Evolutionary conservation across 2,329 filamentous ascomycete species (phyloP).

Genomic region (Xylariaceae sp.): DNA sequence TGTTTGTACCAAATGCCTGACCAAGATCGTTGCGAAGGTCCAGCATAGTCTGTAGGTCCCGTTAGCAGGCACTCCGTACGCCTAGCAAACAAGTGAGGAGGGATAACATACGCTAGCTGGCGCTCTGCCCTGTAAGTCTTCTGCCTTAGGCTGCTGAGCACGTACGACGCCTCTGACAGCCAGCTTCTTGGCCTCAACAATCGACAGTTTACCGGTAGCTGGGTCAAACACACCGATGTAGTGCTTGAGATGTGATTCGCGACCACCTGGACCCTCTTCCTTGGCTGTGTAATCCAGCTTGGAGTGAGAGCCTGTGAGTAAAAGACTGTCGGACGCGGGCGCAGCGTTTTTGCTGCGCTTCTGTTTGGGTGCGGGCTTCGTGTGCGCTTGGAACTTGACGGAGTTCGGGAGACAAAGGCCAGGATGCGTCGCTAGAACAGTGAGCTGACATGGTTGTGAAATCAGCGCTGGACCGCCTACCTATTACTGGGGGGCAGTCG

Average conservation of each 20-base stretch:
- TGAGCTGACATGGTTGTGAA: conserved; percentile 18
- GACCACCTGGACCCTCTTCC: conserved; percentile 42
- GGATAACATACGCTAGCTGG: conserved; percentile 34
- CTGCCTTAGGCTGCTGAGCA: conserved; percentile 46
- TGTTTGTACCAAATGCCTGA: conserved; percentile 78
- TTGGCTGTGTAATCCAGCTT: conserved; percentile 56
- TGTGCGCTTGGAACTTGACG: conserved; percentile 45
- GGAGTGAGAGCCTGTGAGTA: conserved; percentile 52
- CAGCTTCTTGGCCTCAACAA: conserved; percentile 62
- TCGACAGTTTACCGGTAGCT: conserved; percentile 51
- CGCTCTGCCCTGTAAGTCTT: conserved; percentile 38
- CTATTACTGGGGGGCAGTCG: conserved; percentile 49
- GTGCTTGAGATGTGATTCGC: conserved; percentile 50
- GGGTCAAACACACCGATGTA: conserved; percentile 62
- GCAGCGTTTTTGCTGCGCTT: conserved; percentile 39
- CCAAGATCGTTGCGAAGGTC: conserved; percentile 65
- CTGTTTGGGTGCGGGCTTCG: conserved; percentile 32
- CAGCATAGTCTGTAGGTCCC: conserved; percentile 44
- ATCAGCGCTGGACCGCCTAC: conserved; percentile 33
- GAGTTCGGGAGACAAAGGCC: conserved; percentile 36
- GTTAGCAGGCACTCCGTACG: conserved; percentile 19
- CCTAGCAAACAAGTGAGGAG: neutral
- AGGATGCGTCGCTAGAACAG: conserved; percentile 38
- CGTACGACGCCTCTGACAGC: conserved; percentile 53
- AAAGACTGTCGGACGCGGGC: conserved; percentile 41